A percentile compares a stretch with the other conserved stretches of the same genome.
These are phyloP conservation scores for Vaccinium corymbosum DNA, from an alignment of 148 eudicot species.

Conservation along the genomic window DNA sequence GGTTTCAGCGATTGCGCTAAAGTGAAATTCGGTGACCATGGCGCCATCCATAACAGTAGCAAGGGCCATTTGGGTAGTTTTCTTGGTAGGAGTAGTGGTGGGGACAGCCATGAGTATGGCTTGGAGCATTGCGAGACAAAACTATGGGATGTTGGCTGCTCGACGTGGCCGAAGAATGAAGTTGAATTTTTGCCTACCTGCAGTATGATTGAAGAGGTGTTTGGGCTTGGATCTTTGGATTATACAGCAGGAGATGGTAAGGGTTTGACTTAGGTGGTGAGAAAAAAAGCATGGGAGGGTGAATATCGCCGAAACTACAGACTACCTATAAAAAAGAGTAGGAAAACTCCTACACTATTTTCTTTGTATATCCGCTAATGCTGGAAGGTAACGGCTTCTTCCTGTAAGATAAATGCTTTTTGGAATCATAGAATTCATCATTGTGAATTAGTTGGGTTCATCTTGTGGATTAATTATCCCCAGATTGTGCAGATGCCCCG, in stretches of 20 bases:
- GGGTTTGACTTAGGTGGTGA: slow-evolving; percentile 4
- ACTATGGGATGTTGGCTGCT: slow-evolving; percentile 49
- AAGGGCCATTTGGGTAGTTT: slow-evolving; percentile 23
- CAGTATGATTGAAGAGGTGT: slow-evolving; percentile 74
- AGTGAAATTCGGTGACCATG: slow-evolving; percentile 5
- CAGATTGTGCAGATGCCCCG: background rate
- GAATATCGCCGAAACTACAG: background rate
- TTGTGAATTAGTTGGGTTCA: background rate
- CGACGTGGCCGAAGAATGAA: slow-evolving; percentile 37
- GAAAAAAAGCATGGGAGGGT: background rate
- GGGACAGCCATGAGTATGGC: slow-evolving; percentile 25
- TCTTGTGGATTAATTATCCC: background rate
- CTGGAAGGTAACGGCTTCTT: background rate
- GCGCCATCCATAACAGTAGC: slow-evolving; percentile 6
- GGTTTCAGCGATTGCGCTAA: slow-evolving; percentile 28
- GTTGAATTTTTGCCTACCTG: slow-evolving; percentile 57
- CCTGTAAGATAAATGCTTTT: background rate
- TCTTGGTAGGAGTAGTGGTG: slow-evolving; percentile 13
- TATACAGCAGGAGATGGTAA: slow-evolving; percentile 38
- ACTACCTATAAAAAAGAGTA: background rate
- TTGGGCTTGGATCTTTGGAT: slow-evolving; percentile 49
- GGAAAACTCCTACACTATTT: background rate
- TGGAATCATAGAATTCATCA: background rate
- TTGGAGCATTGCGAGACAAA: slow-evolving; percentile 39
- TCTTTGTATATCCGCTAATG: background rate